Evolutionary conservation across 164 flowering plant species (phyloP).

Genomic region (Chimonanthus salicifolius): DNA sequence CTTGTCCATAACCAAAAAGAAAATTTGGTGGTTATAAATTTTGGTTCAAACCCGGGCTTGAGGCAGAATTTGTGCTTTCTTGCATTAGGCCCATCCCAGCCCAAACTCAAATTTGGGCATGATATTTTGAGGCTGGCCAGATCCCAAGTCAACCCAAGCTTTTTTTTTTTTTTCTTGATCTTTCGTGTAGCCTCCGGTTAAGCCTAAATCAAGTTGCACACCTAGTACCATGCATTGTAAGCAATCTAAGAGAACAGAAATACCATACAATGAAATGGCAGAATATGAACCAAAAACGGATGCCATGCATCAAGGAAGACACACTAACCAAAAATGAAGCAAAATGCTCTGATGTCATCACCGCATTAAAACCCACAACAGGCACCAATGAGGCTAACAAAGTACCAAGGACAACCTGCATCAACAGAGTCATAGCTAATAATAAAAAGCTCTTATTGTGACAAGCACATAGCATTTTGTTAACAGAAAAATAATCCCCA

Average conservation of each 20-base stretch:
- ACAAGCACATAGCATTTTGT: background rate
- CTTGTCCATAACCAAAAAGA: too few relatives aligned
- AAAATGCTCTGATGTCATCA: slow-evolving; percentile 99
- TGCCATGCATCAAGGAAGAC: background rate
- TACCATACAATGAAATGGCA: background rate
- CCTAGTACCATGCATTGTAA: too few relatives aligned
- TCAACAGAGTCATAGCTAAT: background rate
- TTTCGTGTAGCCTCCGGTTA: too few relatives aligned
- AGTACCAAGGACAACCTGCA: slow-evolving; percentile 93
- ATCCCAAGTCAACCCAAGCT: too few relatives aligned
- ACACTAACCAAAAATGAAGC: slow-evolving; percentile 93
- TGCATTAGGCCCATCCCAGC: too few relatives aligned
- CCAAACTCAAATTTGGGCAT: too few relatives aligned
- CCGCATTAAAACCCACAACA: slow-evolving; percentile 98
- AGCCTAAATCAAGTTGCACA: too few relatives aligned
- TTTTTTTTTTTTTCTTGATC: too few relatives aligned
- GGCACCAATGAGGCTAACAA: slow-evolving; percentile 92
- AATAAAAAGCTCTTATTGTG: background rate
- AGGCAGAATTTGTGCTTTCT: too few relatives aligned
- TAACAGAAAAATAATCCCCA: background rate
- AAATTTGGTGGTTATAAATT: too few relatives aligned
- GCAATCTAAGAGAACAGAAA: background rate
- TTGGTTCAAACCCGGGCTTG: too few relatives aligned
- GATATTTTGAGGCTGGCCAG: too few relatives aligned
- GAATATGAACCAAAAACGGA: background rate